Conservation (phyloP, 140 eudicot genomes). For the Senecio squalidus region DNA sequence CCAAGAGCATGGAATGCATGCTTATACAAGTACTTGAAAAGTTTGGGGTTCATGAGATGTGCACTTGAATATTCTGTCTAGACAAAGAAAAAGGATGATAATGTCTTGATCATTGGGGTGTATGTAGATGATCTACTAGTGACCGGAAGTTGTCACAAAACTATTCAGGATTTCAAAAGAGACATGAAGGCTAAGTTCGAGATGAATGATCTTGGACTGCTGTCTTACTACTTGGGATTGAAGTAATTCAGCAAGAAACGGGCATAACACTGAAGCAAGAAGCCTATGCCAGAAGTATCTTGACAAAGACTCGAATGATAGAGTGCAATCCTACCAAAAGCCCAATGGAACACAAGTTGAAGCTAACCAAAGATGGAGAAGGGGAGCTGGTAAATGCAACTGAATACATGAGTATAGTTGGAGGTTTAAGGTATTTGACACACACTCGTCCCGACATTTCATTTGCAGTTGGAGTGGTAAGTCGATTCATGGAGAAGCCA, state of each 20-base stretch:
- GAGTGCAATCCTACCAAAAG: not conserved
- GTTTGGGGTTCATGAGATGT: not conserved
- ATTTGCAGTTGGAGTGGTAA: not conserved
- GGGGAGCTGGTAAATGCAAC: not conserved
- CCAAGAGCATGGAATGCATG: not conserved
- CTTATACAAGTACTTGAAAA: not conserved
- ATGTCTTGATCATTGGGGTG: not conserved
- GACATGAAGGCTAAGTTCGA: not conserved
- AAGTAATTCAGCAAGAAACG: not conserved
- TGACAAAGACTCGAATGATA: not conserved
- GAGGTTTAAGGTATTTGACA: conserved; percentile 2
- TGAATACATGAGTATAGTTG: not conserved
- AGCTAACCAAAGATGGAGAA: not conserved
- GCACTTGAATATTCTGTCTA: not conserved
- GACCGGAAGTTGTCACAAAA: not conserved
- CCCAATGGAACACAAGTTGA: not conserved
- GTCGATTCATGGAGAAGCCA: not conserved
- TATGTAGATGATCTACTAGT: not conserved
- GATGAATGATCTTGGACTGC: not conserved
- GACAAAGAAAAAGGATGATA: not conserved
- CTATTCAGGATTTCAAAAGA: not conserved
- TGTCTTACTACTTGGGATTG: not conserved
- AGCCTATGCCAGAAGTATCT: not conserved
- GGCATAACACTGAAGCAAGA: not conserved
- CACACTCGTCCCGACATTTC: not conserved